phyloP scores from a whole-genome alignment of 176 grass and related monocot species.

The Thinopyrum elongatum region DNA sequence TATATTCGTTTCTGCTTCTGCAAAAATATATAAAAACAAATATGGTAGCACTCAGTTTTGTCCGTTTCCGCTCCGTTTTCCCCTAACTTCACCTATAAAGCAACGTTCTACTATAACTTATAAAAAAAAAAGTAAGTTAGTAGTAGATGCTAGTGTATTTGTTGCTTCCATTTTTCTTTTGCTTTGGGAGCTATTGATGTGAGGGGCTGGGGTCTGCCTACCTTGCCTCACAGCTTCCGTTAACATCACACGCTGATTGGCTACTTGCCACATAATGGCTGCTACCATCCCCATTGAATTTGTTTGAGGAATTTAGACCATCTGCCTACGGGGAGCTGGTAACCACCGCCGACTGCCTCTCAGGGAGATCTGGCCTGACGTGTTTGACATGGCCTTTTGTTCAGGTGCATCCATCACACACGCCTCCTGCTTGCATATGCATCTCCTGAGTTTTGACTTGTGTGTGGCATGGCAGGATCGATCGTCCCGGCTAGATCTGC shows the following conservation, averaged over 20 bases:
- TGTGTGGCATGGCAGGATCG: not conserved
- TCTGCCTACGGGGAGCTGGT: not conserved
- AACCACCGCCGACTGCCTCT: not conserved
- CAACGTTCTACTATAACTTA: too few relatives aligned
- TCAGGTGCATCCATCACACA: slow-evolving; percentile 26
- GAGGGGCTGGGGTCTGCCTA: not conserved
- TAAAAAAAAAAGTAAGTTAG: too few relatives aligned
- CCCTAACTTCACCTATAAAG: too few relatives aligned
- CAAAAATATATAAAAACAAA: too few relatives aligned
- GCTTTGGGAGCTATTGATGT: not conserved
- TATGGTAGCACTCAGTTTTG: too few relatives aligned
- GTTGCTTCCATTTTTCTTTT: not conserved
- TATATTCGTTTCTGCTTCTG: too few relatives aligned
- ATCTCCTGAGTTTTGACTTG: slow-evolving; percentile 20
- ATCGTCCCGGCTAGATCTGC: not conserved
- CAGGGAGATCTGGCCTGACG: slow-evolving; percentile 13
- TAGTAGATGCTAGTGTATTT: not conserved
- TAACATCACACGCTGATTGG: not conserved
- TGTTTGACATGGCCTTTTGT: slow-evolving; percentile 31
- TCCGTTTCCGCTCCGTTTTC: too few relatives aligned
- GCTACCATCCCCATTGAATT: not conserved
- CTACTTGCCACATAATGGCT: not conserved
- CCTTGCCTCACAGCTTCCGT: slow-evolving; percentile 18
- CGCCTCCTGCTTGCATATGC: not conserved
- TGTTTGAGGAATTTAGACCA: not conserved